A percentile compares a stretch with the other conserved stretches of the same genome.
Conservation (phyloP, 768 basidiomycete genomes). For the Trametes coccinea region DNA sequence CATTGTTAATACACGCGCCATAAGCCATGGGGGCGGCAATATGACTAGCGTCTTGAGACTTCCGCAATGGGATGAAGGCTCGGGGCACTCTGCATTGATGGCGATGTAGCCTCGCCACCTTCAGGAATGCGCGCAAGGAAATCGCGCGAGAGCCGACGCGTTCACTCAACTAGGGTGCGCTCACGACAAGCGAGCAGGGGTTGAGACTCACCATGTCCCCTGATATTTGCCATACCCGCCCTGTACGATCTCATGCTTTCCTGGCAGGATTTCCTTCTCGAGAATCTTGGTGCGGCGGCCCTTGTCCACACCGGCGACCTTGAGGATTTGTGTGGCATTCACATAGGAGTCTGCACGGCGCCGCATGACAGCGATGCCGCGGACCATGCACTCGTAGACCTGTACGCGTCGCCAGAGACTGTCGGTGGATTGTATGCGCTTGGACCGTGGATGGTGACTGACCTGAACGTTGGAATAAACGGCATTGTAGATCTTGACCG, state of each 20-base stretch:
- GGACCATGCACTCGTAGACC: slow-evolving; percentile 98
- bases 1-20: too few relatives aligned
- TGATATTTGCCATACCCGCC: slow-evolving; percentile 99
- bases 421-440: slow-evolving; percentile 15
- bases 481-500: slow-evolving; percentile 89
- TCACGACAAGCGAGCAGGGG: neutral
- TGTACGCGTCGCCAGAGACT: slow-evolving; percentile 36
- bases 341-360: slow-evolving; percentile 92
- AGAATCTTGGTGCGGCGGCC: slow-evolving; percentile 94
- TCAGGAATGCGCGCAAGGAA: too few relatives aligned
- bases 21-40: too few relatives aligned
- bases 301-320: slow-evolving; percentile 98
- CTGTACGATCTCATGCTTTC: slow-evolving; percentile 97
- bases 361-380: slow-evolving; percentile 98
- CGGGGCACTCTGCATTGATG: too few relatives aligned
- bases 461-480: slow-evolving; percentile 91
- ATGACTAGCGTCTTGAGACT: too few relatives aligned
- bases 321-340: slow-evolving; percentile 98
- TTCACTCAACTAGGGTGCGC: too few relatives aligned
- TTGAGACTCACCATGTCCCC: slow-evolving; percentile 82
- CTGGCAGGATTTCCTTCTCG: slow-evolving; percentile 94
- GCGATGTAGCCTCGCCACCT: too few relatives aligned
- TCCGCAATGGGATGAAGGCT: too few relatives aligned
- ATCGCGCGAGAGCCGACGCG: too few relatives aligned
- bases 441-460: slow-evolving; percentile 21